Base-by-base conservation (phyloP, 2,329 filamentous ascomycete species). In the Magnaporthales sp. region DNA sequence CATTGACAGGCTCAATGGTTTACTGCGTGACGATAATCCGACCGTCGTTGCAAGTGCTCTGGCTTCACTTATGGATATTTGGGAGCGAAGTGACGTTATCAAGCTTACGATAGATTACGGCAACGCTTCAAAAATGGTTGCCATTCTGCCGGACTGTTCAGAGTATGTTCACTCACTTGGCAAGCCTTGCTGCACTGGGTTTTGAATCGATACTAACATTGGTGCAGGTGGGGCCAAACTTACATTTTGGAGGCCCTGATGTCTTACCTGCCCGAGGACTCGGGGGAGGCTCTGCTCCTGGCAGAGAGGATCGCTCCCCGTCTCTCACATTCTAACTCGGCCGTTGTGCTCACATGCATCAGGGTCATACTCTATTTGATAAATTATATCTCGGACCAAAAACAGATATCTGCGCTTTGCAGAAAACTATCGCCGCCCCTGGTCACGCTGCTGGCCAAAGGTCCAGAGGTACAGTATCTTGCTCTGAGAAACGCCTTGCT, bases 161-260 rank as follows among this genome's bases (percentile, higher is more conserved):
- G 95, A 99, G 91, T 96, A 85, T 74, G 91, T 82, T 9, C 9
- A 22, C 19, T 62, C 19, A 10, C 26, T 61, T 54, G 26, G 65
- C 1, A 19, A 26, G 13, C 66, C 2, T 24, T 26, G 62, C 9
- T 38, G 66, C 29, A 26, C 8, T 26, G 1, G 9, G 19, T 11
- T 6, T 5, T 8, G 61, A 10, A 10, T 30, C n/a, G 29, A 68
- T 65, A 63, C 70, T 71, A 63, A 71, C 69, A 65, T 61, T 67
- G 10, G 67, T 56, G 30, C 71, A 96, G 92, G 84, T 99, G 95
- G 95, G 94, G 95, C 58, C 95, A 99, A 81, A 97, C 94, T 26
- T 99, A 99, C 77, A 98, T 99, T 67, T 85, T 99, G 9, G 95
- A 99, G 79, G 93, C 95, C 24, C 84, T 99, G 73, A 98, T 98